phyloP scores from a whole-genome alignment of 1,139 yeast species.

The Debaryomycetaceae sp. region DNA sequence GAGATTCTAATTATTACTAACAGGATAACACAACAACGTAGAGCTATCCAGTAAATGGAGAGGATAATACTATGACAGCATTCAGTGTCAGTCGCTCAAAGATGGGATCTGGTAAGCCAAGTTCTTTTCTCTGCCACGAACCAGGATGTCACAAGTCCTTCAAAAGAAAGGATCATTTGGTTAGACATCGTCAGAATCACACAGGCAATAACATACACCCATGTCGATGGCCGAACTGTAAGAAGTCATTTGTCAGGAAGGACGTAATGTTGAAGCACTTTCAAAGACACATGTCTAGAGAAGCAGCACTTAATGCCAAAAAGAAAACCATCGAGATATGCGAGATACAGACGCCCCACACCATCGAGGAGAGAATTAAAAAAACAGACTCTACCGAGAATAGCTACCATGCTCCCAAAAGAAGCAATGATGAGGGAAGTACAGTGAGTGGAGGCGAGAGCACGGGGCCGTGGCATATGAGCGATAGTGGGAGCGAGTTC shows the following conservation, averaged over 20 bases:
- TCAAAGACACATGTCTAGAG: slow-evolving; percentile 20
- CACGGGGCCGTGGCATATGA: no score
- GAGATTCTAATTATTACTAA: no score
- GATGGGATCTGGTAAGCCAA: not conserved
- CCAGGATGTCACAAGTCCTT: slow-evolving; percentile 29
- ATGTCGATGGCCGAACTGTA: slow-evolving; percentile 26
- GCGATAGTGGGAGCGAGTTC: no score
- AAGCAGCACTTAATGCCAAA: slow-evolving; percentile 1
- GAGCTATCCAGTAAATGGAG: no score
- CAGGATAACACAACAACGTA: no score
- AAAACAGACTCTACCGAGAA: not conserved
- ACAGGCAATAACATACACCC: slow-evolving; percentile 25
- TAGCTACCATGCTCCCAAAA: no score
- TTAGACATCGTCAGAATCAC: slow-evolving; percentile 37
- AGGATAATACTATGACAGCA: no score
- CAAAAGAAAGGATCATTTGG: slow-evolving; percentile 34
- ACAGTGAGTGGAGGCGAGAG: no score
- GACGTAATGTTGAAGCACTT: slow-evolving; percentile 35
- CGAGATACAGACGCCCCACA: not conserved
- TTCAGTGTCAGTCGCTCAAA: no score
- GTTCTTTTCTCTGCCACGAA: slow-evolving; percentile 9
- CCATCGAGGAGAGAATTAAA: not conserved
- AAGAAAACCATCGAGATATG: not conserved
- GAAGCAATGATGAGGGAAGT: no score
- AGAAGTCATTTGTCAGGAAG: slow-evolving; percentile 31